phyloP scores from a whole-genome alignment of 768 basidiomycete genomes.

The Rhizopogon salebrosus region DNA sequence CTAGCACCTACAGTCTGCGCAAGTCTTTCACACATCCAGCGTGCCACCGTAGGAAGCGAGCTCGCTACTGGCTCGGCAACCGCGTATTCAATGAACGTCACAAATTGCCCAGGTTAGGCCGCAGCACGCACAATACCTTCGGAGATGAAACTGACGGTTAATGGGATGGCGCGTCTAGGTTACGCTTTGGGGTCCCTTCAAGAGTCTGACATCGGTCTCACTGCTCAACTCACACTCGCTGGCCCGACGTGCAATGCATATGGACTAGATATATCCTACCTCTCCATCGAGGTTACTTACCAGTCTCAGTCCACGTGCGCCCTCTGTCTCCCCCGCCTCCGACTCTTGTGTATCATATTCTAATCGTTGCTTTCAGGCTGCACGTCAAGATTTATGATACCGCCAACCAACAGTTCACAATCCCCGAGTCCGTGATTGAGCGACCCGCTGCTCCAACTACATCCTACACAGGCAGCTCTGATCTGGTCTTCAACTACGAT shows the following conservation, averaged over 20 bases:
- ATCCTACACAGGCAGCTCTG: conserved; percentile 35
- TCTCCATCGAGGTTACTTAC: conserved; percentile 58
- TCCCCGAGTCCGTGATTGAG: conserved; percentile 45
- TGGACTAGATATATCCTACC: conserved; percentile 45
- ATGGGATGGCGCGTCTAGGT: conserved; percentile 37
- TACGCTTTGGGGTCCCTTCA: conserved; percentile 40
- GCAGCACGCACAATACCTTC: background rate
- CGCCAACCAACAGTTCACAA: conserved; percentile 51
- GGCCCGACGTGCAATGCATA: conserved; percentile 56
- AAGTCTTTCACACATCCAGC: conserved; percentile 4
- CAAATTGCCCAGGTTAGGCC: conserved; percentile 9
- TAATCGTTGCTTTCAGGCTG: conserved; percentile 31
- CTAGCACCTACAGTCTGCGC: conserved; percentile 1
- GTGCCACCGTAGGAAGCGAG: background rate
- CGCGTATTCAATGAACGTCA: conserved; percentile 8
- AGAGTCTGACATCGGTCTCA: conserved; percentile 41
- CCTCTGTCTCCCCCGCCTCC: too few relatives aligned
- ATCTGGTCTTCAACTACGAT: conserved; percentile 61
- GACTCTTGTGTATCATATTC: background rate
- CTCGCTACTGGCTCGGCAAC: background rate
- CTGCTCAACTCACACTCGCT: conserved; percentile 43
- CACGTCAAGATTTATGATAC: conserved; percentile 62
- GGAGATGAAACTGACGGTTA: background rate
- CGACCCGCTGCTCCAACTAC: conserved; percentile 29
- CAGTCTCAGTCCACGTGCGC: conserved; percentile 43